These are phyloP conservation scores for Pisolithus sp. DNA, from an alignment of 768 basidiomycete genomes.

Conservation along the genomic window DNA sequence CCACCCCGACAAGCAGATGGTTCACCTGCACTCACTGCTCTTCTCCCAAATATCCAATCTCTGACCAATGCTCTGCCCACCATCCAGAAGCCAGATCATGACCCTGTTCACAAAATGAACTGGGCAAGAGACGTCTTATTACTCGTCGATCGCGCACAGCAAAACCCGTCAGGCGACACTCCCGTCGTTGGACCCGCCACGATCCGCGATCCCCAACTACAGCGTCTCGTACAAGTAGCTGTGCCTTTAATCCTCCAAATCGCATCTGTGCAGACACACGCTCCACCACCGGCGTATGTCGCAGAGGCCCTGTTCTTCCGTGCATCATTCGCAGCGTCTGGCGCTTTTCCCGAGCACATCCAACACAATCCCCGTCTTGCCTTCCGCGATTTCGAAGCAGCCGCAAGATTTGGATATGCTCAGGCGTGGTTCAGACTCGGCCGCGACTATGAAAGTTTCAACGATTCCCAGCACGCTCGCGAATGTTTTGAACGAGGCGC, in stretches of 20 bases:
- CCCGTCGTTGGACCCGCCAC: constrained; percentile 43
- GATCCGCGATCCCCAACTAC: constrained; percentile 55
- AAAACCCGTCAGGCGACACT: constrained; percentile 36
- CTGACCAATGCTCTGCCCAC: constrained; percentile 46
- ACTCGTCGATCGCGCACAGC: constrained; percentile 55
- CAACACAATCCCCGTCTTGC: constrained; percentile 67
- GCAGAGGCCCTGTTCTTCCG: constrained; percentile 75
- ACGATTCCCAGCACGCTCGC: constrained; percentile 63
- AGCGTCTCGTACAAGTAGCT: constrained; percentile 55
- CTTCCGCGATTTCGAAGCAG: constrained; percentile 84
- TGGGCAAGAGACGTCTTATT: constrained; percentile 84
- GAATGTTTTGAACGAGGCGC: constrained; percentile 87
- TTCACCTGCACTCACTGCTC: constrained; percentile 52
- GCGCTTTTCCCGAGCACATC: constrained; percentile 60
- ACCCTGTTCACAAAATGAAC: constrained; percentile 55
- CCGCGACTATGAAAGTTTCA: constrained; percentile 85
- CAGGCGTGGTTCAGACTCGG: constrained; percentile 92
- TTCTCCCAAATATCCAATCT: constrained; percentile 58
- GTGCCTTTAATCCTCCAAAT: constrained; percentile 59
- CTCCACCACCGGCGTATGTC: constrained; percentile 36
- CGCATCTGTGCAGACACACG: constrained; percentile 31
- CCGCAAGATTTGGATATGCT: constrained; percentile 70
- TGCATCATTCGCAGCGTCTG: constrained; percentile 67
- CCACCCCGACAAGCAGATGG: constrained; percentile 17
- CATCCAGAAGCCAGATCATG: constrained; percentile 49